These are phyloP conservation scores for Sphaerobolus stellatus DNA, from an alignment of 1,284 basidiomycete species.

Conservation along the genomic window DNA sequence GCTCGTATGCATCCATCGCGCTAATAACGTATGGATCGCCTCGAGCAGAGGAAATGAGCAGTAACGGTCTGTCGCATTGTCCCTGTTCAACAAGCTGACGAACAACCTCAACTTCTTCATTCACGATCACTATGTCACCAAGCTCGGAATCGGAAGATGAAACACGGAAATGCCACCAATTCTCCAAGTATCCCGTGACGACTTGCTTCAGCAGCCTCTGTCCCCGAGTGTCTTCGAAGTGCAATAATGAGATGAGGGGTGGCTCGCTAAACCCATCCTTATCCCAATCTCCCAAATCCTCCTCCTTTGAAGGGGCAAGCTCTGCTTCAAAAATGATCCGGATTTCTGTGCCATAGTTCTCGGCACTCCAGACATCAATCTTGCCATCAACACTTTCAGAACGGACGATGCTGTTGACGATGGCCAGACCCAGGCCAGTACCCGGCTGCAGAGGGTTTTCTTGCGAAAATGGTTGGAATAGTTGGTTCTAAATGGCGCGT, in stretches of 20 bases:
- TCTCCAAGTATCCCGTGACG: slow-evolving; percentile 63
- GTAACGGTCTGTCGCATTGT: slow-evolving; percentile 64
- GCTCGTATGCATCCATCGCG: slow-evolving; percentile 68
- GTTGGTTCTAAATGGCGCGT: slow-evolving; percentile 67
- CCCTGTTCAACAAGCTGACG: slow-evolving; percentile 54
- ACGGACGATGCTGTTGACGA: slow-evolving; percentile 90
- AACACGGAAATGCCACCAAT: slow-evolving; percentile 72
- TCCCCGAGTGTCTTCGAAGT: slow-evolving; percentile 70
- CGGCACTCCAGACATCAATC: slow-evolving; percentile 84
- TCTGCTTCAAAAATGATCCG: slow-evolving; percentile 85
- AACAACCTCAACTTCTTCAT: slow-evolving; percentile 72
- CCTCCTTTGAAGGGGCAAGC: slow-evolving; percentile 45
- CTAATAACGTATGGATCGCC: slow-evolving; percentile 64
- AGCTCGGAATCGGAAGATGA: slow-evolving; percentile 33
- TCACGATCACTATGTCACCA: slow-evolving; percentile 82
- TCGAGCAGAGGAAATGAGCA: slow-evolving; percentile 71
- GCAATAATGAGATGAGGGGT: slow-evolving; percentile 67
- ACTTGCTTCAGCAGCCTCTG: slow-evolving; percentile 66
- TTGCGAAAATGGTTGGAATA: slow-evolving; percentile 97
- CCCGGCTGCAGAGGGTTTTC: slow-evolving; percentile 89
- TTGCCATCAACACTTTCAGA: slow-evolving; percentile 87
- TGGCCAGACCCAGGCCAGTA: slow-evolving; percentile 94
- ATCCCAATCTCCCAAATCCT: slow-evolving; percentile 45
- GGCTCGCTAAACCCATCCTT: slow-evolving; percentile 45
- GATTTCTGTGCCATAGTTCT: slow-evolving; percentile 92